Evolutionary conservation across 1,139 yeast species (phyloP).

Genomic region (Saccharomyces hybrid): DNA sequence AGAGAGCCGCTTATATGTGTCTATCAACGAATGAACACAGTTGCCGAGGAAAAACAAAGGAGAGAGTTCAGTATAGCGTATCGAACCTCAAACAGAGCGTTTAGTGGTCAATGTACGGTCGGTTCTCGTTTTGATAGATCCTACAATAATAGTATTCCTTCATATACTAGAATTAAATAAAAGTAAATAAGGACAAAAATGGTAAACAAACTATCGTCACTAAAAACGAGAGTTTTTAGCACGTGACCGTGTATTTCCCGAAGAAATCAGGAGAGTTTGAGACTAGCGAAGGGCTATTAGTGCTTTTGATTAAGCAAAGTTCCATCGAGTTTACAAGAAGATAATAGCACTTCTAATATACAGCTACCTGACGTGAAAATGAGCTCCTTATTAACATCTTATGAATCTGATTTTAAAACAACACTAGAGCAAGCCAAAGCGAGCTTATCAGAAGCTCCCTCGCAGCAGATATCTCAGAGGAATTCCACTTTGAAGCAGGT

Average conservation of each 20-base stretch:
- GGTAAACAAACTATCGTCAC: neutral
- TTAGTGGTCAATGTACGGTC: neutral
- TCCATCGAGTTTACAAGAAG: neutral
- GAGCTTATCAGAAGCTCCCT: slow-evolving; percentile 16
- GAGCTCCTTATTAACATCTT: slow-evolving; percentile 24
- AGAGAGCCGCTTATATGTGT: neutral
- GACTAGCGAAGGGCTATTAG: neutral
- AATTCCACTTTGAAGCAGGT: slow-evolving; percentile 22
- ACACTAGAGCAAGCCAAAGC: slow-evolving; percentile 25
- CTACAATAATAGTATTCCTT: neutral
- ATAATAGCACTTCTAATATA: neutral
- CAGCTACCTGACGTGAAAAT: slow-evolving; percentile 6
- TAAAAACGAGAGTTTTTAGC: neutral
- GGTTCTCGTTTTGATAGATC: neutral
- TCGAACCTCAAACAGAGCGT: neutral
- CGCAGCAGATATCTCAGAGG: slow-evolving; percentile 22
- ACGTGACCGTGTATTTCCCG: neutral
- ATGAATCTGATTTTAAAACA: slow-evolving; percentile 29
- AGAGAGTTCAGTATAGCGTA: neutral
- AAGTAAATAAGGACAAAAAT: neutral
- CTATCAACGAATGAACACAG: neutral
- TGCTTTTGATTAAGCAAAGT: neutral
- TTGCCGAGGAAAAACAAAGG: neutral
- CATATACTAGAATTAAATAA: neutral
- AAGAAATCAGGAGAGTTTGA: neutral